Conservation (phyloP, 148 eudicot genomes). For the Fagopyrum homotropicum region DNA sequence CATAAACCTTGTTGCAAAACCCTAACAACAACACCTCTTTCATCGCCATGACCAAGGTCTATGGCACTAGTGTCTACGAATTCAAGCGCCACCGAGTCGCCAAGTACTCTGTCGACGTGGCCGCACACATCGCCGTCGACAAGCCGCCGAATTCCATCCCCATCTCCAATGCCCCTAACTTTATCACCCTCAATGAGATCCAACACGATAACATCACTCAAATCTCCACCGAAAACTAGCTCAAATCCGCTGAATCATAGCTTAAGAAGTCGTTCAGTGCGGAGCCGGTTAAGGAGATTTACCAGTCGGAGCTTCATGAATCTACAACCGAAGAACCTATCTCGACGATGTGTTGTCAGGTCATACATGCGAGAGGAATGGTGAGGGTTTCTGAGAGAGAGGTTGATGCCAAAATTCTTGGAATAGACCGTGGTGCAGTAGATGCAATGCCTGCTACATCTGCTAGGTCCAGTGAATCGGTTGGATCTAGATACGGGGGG, state of each 20-base stretch:
- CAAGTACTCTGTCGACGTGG: constrained; percentile 57
- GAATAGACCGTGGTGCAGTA: constrained; percentile 1
- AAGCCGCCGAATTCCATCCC: constrained; percentile 38
- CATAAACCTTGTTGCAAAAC: constrained; percentile 8
- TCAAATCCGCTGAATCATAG: constrained; percentile 21
- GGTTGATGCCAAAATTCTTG: constrained; percentile 16
- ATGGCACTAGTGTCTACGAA: constrained; percentile 77
- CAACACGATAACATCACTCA: constrained; percentile 75
- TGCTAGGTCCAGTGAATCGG: constrained; percentile 13
- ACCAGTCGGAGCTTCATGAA: constrained; percentile 51
- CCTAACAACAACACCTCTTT: not conserved
- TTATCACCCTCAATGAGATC: constrained; percentile 70
- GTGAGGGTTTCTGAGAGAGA: constrained; percentile 25
- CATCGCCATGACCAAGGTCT: constrained; percentile 58
- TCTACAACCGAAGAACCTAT: constrained; percentile 35
- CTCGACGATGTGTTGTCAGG: constrained; percentile 26
- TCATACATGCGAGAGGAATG: constrained; percentile 25
- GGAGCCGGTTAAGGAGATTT: constrained; percentile 74
- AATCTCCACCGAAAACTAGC: constrained; percentile 68
- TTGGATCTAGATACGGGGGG: constrained; percentile 20
- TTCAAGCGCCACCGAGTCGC: constrained; percentile 97
- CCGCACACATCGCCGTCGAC: constrained; percentile 19
- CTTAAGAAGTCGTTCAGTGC: constrained; percentile 37
- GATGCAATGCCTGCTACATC: not conserved
- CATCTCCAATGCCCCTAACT: constrained; percentile 35